A percentile compares a stretch with the other conserved stretches of the same genome.
Conservation (phyloP, 192 early-diverging fungal species). For the Coemansia sp. region DNA sequence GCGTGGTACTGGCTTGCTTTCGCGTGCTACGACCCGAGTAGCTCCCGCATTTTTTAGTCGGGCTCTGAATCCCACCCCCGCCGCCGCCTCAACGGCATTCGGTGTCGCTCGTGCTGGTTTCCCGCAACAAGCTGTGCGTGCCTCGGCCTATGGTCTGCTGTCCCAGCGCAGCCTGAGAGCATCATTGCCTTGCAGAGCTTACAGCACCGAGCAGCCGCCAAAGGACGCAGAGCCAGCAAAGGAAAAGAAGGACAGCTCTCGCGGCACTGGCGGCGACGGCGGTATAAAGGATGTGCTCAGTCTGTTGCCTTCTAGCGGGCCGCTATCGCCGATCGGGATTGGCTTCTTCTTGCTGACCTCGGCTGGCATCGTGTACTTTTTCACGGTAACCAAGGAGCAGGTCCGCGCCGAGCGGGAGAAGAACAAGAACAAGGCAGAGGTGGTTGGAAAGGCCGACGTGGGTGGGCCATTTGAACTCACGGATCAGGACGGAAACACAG, state of each 20-base stretch:
- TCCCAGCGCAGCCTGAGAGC: neutral
- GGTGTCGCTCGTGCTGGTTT: neutral
- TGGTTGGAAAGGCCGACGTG: constrained; percentile 87
- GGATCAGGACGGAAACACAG: constrained; percentile 74
- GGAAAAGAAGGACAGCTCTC: neutral
- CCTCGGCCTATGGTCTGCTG: neutral
- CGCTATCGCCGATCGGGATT: constrained; percentile 52
- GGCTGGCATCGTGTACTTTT: constrained; percentile 64
- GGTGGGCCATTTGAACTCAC: constrained; percentile 90
- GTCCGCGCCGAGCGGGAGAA: constrained; percentile 41
- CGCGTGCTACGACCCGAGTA: constrained; percentile 2
- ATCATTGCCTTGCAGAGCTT: constrained; percentile 9
- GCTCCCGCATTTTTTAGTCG: neutral
- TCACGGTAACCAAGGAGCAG: constrained; percentile 65
- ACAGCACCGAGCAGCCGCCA: constrained; percentile 24
- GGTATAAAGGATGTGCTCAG: constrained; percentile 14
- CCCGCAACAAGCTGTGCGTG: neutral
- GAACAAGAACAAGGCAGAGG: constrained; percentile 26
- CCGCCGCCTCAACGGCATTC: neutral
- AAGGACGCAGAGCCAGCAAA: constrained; percentile 11
- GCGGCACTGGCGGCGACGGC: neutral
- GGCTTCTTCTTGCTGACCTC: constrained; percentile 62
- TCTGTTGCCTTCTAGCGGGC: constrained; percentile 36
- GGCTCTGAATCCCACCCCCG: neutral
- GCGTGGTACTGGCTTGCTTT: constrained; percentile 18